Evolutionary conservation across 2,329 filamentous ascomycete genomes (phyloP).

Genomic region (Mycosphaerella sp.): DNA sequence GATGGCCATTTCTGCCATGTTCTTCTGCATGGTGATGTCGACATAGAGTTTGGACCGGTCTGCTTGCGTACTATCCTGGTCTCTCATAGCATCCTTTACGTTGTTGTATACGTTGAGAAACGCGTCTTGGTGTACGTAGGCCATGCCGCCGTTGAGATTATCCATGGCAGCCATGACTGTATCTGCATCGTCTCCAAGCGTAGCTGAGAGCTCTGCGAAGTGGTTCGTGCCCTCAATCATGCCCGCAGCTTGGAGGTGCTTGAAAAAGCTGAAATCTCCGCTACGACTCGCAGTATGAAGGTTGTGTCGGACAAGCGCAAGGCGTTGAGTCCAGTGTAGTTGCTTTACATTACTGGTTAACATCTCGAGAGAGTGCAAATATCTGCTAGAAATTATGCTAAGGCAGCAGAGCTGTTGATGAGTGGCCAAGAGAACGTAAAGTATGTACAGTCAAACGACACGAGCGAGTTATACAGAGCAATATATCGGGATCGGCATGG

Average conservation of each 20-base stretch:
- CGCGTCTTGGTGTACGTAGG: conserved; percentile 44
- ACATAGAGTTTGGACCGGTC: conserved; percentile 38
- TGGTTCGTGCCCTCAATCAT: conserved; percentile 43
- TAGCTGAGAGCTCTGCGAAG: conserved; percentile 38
- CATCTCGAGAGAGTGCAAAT: conserved; percentile 17
- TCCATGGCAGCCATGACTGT: conserved; percentile 41
- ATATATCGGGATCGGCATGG: conserved; percentile 8
- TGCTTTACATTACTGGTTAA: conserved; percentile 27
- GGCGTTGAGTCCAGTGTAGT: conserved; percentile 43
- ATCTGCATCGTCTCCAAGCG: conserved; percentile 41
- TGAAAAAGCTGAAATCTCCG: conserved; percentile 45
- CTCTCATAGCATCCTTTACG: conserved; percentile 34
- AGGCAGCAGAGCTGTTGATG: neutral
- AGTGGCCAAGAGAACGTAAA: neutral
- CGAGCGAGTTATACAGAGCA: neutral
- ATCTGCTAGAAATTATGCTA: neutral
- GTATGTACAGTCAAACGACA: conserved; percentile 10
- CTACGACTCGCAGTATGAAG: conserved; percentile 41
- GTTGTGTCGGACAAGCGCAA: conserved; percentile 43
- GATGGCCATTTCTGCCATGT: conserved; percentile 43
- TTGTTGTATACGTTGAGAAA: conserved; percentile 44
- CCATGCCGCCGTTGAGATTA: conserved; percentile 43
- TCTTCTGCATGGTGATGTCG: conserved; percentile 41
- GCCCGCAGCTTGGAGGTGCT: conserved; percentile 40
- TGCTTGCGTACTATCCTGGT: conserved; percentile 28